Conservation (phyloP, 1,284 basidiomycete genomes). For the Exobasidium rhododendri region DNA sequence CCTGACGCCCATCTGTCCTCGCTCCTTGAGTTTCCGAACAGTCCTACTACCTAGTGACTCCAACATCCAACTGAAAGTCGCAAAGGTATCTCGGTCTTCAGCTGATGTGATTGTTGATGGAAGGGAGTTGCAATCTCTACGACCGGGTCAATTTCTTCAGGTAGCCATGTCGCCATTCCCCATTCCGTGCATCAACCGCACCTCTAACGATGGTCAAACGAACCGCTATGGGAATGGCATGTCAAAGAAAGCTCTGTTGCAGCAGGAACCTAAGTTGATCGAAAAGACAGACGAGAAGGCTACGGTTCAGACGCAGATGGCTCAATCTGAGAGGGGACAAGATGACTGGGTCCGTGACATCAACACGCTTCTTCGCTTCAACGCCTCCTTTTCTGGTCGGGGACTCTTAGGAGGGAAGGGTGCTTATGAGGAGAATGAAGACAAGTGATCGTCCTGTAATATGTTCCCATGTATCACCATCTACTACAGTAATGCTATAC, state of each 20-base stretch:
- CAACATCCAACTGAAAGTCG: constrained; percentile 75
- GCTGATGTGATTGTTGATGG: constrained; percentile 92
- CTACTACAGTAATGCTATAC: too few relatives aligned
- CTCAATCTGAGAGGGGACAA: constrained; percentile 61
- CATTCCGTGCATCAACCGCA: constrained; percentile 68
- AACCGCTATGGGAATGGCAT: not conserved
- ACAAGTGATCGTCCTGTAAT: not conserved
- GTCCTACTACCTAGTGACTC: constrained; percentile 82
- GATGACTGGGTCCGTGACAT: constrained; percentile 96
- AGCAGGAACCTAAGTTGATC: constrained; percentile 9
- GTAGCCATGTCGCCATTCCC: constrained; percentile 82
- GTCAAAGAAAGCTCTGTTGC: not conserved
- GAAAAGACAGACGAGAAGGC: not conserved
- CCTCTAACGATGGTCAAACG: not conserved
- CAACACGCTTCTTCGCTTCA: constrained; percentile 61
- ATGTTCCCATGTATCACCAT: too few relatives aligned
- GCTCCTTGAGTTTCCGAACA: constrained; percentile 86
- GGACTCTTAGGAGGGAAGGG: constrained; percentile 39
- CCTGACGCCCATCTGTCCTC: constrained; percentile 88
- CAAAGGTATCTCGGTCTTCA: constrained; percentile 75
- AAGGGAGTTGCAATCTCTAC: constrained; percentile 72
- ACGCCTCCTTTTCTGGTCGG: constrained; percentile 48
- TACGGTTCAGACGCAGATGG: not conserved
- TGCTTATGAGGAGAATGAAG: constrained; percentile 24
- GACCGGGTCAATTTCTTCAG: constrained; percentile 77